A percentile compares a stretch with the other conserved stretches of the same genome.
phyloP scores from a whole-genome alignment of 805 yeast genomes.

The Kodamaea kaohsiungensis region DNA sequence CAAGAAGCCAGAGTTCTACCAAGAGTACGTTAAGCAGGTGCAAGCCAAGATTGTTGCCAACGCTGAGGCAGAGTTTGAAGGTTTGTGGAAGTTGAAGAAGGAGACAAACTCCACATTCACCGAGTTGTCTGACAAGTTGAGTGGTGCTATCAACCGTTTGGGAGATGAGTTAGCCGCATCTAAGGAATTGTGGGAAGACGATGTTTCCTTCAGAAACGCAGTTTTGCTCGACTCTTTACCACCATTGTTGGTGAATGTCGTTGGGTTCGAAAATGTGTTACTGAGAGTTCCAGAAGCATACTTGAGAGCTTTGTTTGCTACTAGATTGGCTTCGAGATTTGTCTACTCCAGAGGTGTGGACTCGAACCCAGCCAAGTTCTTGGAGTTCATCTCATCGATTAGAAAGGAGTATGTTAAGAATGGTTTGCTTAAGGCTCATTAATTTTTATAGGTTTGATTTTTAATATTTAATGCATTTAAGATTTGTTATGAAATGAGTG shows the following conservation, averaged over 20 bases:
- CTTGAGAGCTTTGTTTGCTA: conserved; percentile 84
- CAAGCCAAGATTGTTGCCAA: conserved; percentile 74
- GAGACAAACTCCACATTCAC: conserved; percentile 63
- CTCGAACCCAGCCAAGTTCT: conserved; percentile 76
- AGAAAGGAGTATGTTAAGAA: conserved; percentile 45
- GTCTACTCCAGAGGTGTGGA: conserved; percentile 81
- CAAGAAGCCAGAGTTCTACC: conserved; percentile 69
- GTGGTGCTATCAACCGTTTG: conserved; percentile 79
- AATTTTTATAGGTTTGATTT: not conserved
- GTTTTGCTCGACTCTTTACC: conserved; percentile 82
- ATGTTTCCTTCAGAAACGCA: conserved; percentile 70
- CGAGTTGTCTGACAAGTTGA: conserved; percentile 78
- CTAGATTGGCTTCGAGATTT: conserved; percentile 79
- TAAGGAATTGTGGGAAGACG: conserved; percentile 82
- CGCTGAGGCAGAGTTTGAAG: conserved; percentile 83
- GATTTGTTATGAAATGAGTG: not conserved
- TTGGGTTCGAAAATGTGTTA: conserved; percentile 68
- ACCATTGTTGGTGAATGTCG: conserved; percentile 60
- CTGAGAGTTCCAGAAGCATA: conserved; percentile 84
- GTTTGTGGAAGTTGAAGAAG: conserved; percentile 76
- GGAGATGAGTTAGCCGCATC: conserved; percentile 84
- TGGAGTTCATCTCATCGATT: conserved; percentile 63
- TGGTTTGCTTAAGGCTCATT: conserved; percentile 18
- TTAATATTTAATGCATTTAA: conserved; percentile 1
- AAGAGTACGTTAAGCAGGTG: conserved; percentile 80